A percentile compares a stretch with the other conserved stretches of the same genome.
phyloP scores from a whole-genome alignment of 345 rosid species.

The Viola odorata region DNA sequence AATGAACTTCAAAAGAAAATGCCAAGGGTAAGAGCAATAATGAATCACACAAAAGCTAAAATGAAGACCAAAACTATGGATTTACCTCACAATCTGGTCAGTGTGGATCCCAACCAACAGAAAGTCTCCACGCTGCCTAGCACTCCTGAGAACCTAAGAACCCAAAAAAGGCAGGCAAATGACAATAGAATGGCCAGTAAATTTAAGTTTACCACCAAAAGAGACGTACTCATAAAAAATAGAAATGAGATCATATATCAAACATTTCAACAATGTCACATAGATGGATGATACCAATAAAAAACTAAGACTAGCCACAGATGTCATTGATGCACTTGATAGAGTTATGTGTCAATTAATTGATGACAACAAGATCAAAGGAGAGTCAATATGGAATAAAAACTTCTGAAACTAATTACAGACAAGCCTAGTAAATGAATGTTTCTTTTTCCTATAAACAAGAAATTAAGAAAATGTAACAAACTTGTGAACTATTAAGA shows the following conservation, averaged over 20 bases:
- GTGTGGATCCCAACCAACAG: slow-evolving; percentile 82
- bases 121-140: slow-evolving; percentile 93
- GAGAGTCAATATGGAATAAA: too few species aligned
- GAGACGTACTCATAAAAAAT: background rate
- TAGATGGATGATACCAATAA: background rate
- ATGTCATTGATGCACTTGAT: too few species aligned
- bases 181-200: background rate
- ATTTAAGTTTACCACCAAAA: background rate
- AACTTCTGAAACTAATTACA: too few species aligned
- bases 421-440: too few species aligned
- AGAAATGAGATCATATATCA: background rate
- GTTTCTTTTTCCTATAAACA: too few species aligned
- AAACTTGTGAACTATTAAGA: too few species aligned
- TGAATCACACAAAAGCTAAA: slow-evolving; percentile 7
- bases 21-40: background rate
- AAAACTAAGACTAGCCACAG: too few species aligned
- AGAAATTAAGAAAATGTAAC: too few species aligned
- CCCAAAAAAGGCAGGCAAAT: slow-evolving; percentile 5
- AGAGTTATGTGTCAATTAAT: too few species aligned
- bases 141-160: slow-evolving; percentile 71
- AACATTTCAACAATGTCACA: background rate
- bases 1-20: background rate
- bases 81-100: slow-evolving; percentile 84
- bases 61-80: background rate
- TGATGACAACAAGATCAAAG: too few species aligned